Evolutionary conservation across 164 flowering plant species (phyloP).

Genomic region (Sextonia rubra): DNA sequence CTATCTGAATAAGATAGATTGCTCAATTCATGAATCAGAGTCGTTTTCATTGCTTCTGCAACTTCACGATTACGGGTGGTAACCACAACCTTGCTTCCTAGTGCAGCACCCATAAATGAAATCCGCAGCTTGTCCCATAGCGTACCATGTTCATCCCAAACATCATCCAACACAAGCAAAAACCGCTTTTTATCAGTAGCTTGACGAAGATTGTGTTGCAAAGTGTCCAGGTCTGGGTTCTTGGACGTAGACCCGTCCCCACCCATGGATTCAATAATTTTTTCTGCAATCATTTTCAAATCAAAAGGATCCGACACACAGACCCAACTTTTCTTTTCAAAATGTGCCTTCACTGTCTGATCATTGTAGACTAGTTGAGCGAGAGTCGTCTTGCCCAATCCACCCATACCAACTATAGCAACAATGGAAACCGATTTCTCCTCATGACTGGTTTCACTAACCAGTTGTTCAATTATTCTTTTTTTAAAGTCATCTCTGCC

Average conservation of each 20-base stretch:
- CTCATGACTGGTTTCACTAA: neutral
- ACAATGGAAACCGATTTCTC: neutral
- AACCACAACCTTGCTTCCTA: constrained; percentile 10
- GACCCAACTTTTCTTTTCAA: neutral
- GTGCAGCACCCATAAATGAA: neutral
- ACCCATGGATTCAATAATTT: neutral
- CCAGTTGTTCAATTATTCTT: neutral
- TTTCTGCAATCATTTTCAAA: neutral
- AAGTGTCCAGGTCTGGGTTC: neutral
- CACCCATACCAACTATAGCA: neutral
- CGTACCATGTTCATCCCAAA: neutral
- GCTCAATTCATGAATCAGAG: neutral
- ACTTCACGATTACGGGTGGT: constrained; percentile 1
- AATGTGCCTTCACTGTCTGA: neutral
- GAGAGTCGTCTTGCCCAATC: neutral
- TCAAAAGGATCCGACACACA: neutral
- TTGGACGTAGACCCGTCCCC: neutral
- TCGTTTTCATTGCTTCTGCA: neutral
- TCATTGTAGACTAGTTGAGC: neutral
- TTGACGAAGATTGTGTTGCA: neutral
- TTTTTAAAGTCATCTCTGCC: neutral
- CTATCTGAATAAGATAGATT: neutral
- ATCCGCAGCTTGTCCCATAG: neutral
- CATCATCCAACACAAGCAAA: constrained; percentile 6
- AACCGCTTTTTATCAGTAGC: neutral